Base-by-base conservation (phyloP, 2,329 filamentous ascomycete species). In the Colletotrichum brevisporum region DNA sequence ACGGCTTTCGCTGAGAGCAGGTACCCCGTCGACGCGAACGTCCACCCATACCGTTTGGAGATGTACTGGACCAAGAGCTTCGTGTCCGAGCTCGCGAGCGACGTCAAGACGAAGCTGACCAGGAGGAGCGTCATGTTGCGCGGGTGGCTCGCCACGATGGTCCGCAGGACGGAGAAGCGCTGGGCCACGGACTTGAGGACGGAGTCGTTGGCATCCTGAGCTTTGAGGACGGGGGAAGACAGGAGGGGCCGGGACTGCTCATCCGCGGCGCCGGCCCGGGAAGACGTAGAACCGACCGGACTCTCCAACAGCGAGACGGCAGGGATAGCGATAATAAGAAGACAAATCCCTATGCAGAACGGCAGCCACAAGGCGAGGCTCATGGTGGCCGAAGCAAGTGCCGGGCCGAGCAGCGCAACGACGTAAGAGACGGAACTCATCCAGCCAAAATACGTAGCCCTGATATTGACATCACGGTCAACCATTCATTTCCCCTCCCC, bases 61-160 rank as follows among this genome's bases (percentile, higher is more conserved):
- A 86, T 85, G 71, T 86, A 86, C 66, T 85, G 83, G 2, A 84
- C 78, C 6, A 86, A 77, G 0, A 86, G 78, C 65, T 85, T 86
- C 16, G 84, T 86, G 70, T 86, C 84, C 24, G 84, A 84, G 74
- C 83, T 85, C 6, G 84, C 84, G 16, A 86, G 78, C 13, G 84
- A 83, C 1, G 83, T 83, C 64, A 86, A 79, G 60, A 86, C 78
- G 73, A 85, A 84, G 72, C 81, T 81, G 55, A 78, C 56, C 1
- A 86, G 79, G 2, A 85, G 72, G 2, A 86, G 75, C 2, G 76
- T 75, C 43, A 84, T 79, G 73, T 84, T 86, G 6, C 76, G 77
- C 2, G 82, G 78, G 39, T 82, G 81, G 61, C 76, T 80, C 5
- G 74, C 73, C 3, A 84, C 56, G 45, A 80, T 78, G 8, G 71